These are phyloP conservation scores for Zygosaccharomyces gambellarensis DNA, from an alignment of 805 yeast genomes.

Conservation along the genomic window DNA sequence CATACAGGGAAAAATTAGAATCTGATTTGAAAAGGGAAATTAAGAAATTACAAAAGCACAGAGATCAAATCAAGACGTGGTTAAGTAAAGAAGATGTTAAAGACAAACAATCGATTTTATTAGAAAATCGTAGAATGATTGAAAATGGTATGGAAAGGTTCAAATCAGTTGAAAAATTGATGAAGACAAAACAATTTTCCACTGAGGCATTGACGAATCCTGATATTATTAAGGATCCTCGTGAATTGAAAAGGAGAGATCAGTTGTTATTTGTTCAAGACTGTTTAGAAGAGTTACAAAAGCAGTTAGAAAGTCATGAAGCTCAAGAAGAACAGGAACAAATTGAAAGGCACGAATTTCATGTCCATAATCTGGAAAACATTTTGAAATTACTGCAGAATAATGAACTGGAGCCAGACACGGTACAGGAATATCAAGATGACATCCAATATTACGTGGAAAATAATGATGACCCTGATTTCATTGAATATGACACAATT, in stretches of 20 bases:
- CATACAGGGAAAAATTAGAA: slow-evolving; percentile 92
- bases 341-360: slow-evolving; percentile 72
- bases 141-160: slow-evolving; percentile 89
- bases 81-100: slow-evolving; percentile 85
- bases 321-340: slow-evolving; percentile 61
- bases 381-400: slow-evolving; percentile 73
- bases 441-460: slow-evolving; percentile 92
- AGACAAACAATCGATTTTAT: slow-evolving; percentile 68
- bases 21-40: slow-evolving; percentile 90
- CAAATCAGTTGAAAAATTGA: slow-evolving; percentile 86
- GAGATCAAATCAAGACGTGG: slow-evolving; percentile 97
- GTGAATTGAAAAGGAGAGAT: slow-evolving; percentile 72
- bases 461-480: slow-evolving; percentile 87
- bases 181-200: slow-evolving; percentile 90
- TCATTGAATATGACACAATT: slow-evolving; percentile 87
- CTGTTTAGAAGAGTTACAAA: slow-evolving; percentile 71
- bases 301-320: slow-evolving; percentile 75
- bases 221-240: slow-evolving; percentile 60
- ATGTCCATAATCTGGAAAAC: slow-evolving; percentile 70
- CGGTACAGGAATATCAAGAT: slow-evolving; percentile 71
- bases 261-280: slow-evolving; percentile 63
- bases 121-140: slow-evolving; percentile 69
- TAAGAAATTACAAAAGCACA: slow-evolving; percentile 84
- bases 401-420: slow-evolving; percentile 73
- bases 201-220: slow-evolving; percentile 84